These are phyloP conservation scores for Centella asiatica DNA, from an alignment of 129 eudicot species.

Conservation along the genomic window DNA sequence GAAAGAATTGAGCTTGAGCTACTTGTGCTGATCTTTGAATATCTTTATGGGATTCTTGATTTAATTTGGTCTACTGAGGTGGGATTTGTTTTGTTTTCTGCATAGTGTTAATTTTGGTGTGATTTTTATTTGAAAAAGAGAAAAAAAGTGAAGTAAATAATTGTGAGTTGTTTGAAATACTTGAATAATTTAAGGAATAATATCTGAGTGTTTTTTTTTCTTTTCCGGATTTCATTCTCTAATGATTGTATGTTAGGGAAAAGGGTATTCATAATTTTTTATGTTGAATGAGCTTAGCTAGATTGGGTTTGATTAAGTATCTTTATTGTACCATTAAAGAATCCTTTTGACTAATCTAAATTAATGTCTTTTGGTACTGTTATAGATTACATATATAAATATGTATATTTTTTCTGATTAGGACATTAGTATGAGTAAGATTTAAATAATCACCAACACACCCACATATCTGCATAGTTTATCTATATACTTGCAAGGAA, in stretches of 20 bases:
- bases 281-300: constrained; percentile 25
- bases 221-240: constrained; percentile 33
- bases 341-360: constrained; percentile 47
- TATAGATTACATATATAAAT: constrained; percentile 36
- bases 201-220: constrained; percentile 24
- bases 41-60: constrained; percentile 17
- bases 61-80: constrained; percentile 35
- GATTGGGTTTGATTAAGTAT: constrained; percentile 26
- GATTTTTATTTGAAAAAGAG: no score
- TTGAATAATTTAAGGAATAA: constrained; percentile 19
- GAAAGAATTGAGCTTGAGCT: not conserved
- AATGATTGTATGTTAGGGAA: constrained; percentile 44
- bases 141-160: no score
- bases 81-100: constrained; percentile 23
- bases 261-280: constrained; percentile 28
- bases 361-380: constrained; percentile 30
- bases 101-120: not conserved
- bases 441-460: constrained; percentile 20
- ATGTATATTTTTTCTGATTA: no score
- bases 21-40: constrained; percentile 13
- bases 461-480: constrained; percentile 13
- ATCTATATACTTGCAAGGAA: not conserved
- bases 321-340: constrained; percentile 47
- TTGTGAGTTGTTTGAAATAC: constrained; percentile 12
- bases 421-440: constrained; percentile 35